A percentile compares a stretch with the other conserved stretches of the same genome.
These are phyloP conservation scores for Nemania bipapillata DNA, from an alignment of 2,329 filamentous ascomycete genomes.

Conservation along the genomic window DNA sequence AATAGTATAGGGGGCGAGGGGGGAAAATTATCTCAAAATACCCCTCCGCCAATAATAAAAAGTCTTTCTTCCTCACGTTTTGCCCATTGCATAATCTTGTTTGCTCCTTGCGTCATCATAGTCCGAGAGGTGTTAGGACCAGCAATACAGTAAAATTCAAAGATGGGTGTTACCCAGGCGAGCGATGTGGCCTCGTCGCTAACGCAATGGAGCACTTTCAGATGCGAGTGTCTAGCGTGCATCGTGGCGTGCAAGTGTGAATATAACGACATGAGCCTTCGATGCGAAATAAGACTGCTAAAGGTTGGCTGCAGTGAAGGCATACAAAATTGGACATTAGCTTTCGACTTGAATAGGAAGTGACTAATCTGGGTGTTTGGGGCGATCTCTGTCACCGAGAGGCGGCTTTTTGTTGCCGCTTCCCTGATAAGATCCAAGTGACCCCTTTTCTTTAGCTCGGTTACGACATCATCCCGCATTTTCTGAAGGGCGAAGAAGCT, in stretches of 20 bases:
- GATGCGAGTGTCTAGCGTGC: conserved; percentile 84
- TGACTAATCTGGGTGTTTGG: conserved; percentile 84
- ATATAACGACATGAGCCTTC: conserved; percentile 85
- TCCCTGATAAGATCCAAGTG: conserved; percentile 78
- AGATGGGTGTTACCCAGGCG: conserved; percentile 89
- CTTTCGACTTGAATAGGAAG: conserved; percentile 93
- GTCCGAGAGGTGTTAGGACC: conserved; percentile 73
- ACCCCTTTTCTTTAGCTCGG: conserved; percentile 79
- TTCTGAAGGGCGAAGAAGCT: conserved; percentile 89
- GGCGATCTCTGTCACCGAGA: conserved; percentile 77
- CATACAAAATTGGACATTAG: conserved; percentile 96
- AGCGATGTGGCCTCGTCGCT: conserved; percentile 80
- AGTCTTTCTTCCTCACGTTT: conserved; percentile 90
- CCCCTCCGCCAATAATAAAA: conserved; percentile 97
- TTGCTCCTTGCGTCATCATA: conserved; percentile 83
- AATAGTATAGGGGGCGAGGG: neutral
- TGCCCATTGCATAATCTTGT: conserved; percentile 90
- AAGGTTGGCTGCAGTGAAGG: conserved; percentile 80
- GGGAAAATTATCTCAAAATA: conserved; percentile 64
- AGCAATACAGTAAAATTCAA: conserved; percentile 96
- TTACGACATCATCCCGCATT: conserved; percentile 70
- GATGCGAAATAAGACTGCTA: conserved; percentile 64
- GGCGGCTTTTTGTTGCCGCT: conserved; percentile 77
- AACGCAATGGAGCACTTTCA: conserved; percentile 86
- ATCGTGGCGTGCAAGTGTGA: conserved; percentile 83